phyloP scores from a whole-genome alignment of 371 early-diverging fungal species.

The Mortierella sp. region DNA sequence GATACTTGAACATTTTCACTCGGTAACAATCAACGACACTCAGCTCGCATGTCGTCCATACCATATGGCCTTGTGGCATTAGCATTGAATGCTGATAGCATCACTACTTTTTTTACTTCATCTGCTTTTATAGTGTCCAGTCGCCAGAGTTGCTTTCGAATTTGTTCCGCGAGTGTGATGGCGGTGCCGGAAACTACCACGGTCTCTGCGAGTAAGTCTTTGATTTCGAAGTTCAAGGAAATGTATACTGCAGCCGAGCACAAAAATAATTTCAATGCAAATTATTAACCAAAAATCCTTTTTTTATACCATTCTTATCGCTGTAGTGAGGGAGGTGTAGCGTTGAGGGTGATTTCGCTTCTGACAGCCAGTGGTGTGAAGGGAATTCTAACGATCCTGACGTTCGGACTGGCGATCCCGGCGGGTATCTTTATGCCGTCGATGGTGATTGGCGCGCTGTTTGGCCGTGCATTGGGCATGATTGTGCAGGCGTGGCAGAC shows the following conservation, averaged over 20 bases:
- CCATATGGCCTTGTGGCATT: not conserved
- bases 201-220: conserved; percentile 63
- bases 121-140: conserved; percentile 58
- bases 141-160: conserved; percentile 75
- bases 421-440: conserved; percentile 85
- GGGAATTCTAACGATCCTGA: conserved; percentile 76
- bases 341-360: conserved; percentile 60
- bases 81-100: not conserved
- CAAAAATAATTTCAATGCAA: too few species aligned
- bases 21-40: conserved; percentile 56
- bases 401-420: conserved; percentile 87
- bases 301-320: not conserved
- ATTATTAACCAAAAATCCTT: not conserved
- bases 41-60: not conserved
- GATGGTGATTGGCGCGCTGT: conserved; percentile 85
- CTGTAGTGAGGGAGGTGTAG: conserved; percentile 43
- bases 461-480: conserved; percentile 84
- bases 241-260: too few species aligned
- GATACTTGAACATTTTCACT: conserved; percentile 86
- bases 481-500: conserved; percentile 74
- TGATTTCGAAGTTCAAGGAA: too few species aligned
- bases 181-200: conserved; percentile 47
- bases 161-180: conserved; percentile 81
- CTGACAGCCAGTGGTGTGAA: conserved; percentile 77
- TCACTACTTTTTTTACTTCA: not conserved